Evolutionary conservation across 495 filamentous ascomycete genomes (phyloP).

Genomic region (Penicillium alfredii): DNA sequence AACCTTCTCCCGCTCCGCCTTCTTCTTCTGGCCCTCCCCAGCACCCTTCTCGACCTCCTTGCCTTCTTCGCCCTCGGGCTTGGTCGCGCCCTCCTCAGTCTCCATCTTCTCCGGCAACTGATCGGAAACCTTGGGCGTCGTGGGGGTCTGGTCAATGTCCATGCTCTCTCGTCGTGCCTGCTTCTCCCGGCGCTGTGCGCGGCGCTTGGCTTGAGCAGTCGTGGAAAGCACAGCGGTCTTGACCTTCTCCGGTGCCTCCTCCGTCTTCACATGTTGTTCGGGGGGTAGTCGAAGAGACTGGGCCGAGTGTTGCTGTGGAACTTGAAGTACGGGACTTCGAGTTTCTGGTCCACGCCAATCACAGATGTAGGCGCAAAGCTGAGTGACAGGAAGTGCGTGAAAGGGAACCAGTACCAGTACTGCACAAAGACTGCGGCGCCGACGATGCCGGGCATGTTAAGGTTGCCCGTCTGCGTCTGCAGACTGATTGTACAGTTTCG

Average conservation of each 20-base stretch:
- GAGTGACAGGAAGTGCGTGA: conserved; percentile 93
- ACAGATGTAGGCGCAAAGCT: conserved; percentile 92
- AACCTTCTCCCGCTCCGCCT: conserved; percentile 90
- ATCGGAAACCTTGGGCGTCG: conserved; percentile 66
- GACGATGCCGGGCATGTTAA: conserved; percentile 96
- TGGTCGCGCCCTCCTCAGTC: conserved; percentile 61
- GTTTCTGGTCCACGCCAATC: conserved; percentile 86
- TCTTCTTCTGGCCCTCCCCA: conserved; percentile 61
- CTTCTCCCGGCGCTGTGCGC: conserved; percentile 69
- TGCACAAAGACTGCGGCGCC: conserved; percentile 98
- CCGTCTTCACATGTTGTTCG: conserved; percentile 87
- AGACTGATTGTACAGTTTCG: conserved; percentile 97
- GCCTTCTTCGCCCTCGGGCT: conserved; percentile 52
- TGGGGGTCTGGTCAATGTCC: conserved; percentile 76
- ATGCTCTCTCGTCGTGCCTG: conserved; percentile 74
- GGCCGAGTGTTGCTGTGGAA: conserved; percentile 91
- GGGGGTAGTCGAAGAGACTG: conserved; percentile 96
- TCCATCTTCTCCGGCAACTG: conserved; percentile 81
- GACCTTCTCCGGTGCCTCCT: conserved; percentile 89
- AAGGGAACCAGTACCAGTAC: conserved; percentile 99
- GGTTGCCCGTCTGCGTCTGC: conserved; percentile 94
- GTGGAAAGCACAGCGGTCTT: conserved; percentile 95
- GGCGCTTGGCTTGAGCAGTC: conserved; percentile 91
- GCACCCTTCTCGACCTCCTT: conserved; percentile 62
- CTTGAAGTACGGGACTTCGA: conserved; percentile 93